A percentile compares a stretch with the other conserved stretches of the same genome.
These are phyloP conservation scores for Striga asiatica DNA, from an alignment of 257 asterid genomes.

Conservation along the genomic window DNA sequence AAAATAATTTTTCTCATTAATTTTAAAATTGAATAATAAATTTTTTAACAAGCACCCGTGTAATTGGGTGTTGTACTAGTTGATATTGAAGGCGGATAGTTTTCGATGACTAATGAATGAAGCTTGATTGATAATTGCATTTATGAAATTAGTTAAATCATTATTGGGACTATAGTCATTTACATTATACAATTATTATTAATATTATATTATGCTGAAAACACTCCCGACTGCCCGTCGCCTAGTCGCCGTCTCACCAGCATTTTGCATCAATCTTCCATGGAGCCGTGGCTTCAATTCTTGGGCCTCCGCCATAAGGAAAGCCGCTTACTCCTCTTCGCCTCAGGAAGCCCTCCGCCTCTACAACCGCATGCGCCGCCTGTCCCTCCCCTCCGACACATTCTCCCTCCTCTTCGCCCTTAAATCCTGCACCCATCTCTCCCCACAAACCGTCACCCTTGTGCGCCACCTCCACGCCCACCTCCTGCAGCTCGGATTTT, in stretches of 20 bases:
- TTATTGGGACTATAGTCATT: too few species aligned
- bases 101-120: too few species aligned
- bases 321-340: slow-evolving; percentile 33
- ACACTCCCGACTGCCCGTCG: neutral
- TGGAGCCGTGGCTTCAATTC: slow-evolving; percentile 21
- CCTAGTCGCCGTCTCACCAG: neutral
- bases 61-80: too few species aligned
- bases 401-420: slow-evolving; percentile 36
- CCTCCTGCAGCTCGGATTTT: slow-evolving; percentile 37
- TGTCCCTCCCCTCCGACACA: slow-evolving; percentile 23
- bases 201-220: neutral
- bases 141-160: too few species aligned
- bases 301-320: slow-evolving; percentile 28
- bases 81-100: too few species aligned
- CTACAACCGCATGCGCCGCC: slow-evolving; percentile 39
- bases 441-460: slow-evolving; percentile 15
- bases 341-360: slow-evolving; percentile 34
- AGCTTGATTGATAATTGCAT: too few species aligned
- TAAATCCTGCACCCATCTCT: slow-evolving; percentile 32
- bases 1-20: too few species aligned
- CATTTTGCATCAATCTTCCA: slow-evolving; percentile 1
- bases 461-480: slow-evolving; percentile 52
- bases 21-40: too few species aligned
- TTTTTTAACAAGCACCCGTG: too few species aligned
- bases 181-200: too few species aligned